Evolutionary conservation across 2,329 filamentous ascomycete genomes (phyloP), one percentile per base, ranked within the genome.

Genomic region (Fusarium verrucosum): DNA sequence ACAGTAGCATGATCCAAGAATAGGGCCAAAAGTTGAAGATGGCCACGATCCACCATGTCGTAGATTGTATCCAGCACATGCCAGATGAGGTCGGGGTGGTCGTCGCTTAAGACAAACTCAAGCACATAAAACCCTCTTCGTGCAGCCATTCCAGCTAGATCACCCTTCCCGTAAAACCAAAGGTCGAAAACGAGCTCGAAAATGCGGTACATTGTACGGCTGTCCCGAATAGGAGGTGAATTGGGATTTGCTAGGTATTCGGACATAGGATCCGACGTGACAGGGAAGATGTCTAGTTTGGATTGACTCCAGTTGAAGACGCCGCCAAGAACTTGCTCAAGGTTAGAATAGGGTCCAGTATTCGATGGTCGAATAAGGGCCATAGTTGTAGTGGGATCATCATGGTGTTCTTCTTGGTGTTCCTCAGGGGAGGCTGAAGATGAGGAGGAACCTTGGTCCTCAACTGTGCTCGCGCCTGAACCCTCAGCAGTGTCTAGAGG

Each of bases 191-290:
- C 75, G 16, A 78, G 68, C 56, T 78, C 76, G 50, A 78, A 78
- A 2, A 75, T 78, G 46, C 76, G 74, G 49, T 77, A 78, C 76
- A 78, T 78, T 42, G 76, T 78, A 28, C 76, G 76, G 45, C 76
- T 78, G 50, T 78, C 76, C 51, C 77, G 74, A 11, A 77, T 75
- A 22, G 74, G 76, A 10, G 76, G 76, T 10, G 70, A 71, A 26
- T 75, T 75, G 13, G 75, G 76, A 26, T 70, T 72, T 7, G 74
- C 75, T 9, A 78, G 66, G 40, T 78, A 78, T 32, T 64, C 68
- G 4, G 74, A 76, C 76, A 78, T 78, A 50, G 76, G 73, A 56
- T 78, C 76, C n/a, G 69, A 62, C 22, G 53, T 54, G 30, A 65
- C 46, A 36, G 58, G 44, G n/a, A 61, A 58, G 4, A 70, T 54